Base-by-base conservation (phyloP, 768 basidiomycete species). In the Panellus pusillus region DNA sequence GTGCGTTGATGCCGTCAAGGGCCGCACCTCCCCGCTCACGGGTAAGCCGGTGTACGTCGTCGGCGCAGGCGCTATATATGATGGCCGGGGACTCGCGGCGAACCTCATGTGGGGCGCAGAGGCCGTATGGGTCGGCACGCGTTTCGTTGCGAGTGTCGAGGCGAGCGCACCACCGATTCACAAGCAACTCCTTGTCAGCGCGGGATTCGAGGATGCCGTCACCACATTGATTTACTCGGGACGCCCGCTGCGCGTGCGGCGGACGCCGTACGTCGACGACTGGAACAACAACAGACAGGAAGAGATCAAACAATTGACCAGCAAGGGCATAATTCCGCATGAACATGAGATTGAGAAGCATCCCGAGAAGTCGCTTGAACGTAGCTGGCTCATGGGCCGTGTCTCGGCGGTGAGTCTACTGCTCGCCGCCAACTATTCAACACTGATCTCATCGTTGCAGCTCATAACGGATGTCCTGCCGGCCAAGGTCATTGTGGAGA, bases 1-100 rank as follows among this genome's bases (percentile, higher is more conserved):
- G 0, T 91, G 89, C 61, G 92, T 96, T 44, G 93, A 95, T 64
- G 82, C 80, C 19, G 86, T 87, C 66, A 89, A 84, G 66, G 89
- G 89, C 5, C 79, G 76, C 71, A 87, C 75, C 61, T 90, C 89
- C 0, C 85, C 92, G 11, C 72, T 98, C 57, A 96, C 86, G 0
- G 91, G 92, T 41, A 74, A 85, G 63, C 91, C 91, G 0, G 78
- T 97, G 11, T 91, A 91, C 66, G 91, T 98, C 41, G 72, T 98
- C 55, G 94, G 92, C 24, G 94, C 95, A 3, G 94, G 94, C 36
- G 94, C 92, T 0, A 87, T 98, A n/a, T 92, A 83, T 71, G 92
- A 96, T 62, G 93, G 93, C 4, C 81, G 93, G 50, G 81, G 89
- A 50, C 77, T 96, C 13, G 93, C 91, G 6, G 90, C 93, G 15